Conservation (phyloP, 2,329 filamentous ascomycete genomes). For the Beauveria varroae region DNA sequence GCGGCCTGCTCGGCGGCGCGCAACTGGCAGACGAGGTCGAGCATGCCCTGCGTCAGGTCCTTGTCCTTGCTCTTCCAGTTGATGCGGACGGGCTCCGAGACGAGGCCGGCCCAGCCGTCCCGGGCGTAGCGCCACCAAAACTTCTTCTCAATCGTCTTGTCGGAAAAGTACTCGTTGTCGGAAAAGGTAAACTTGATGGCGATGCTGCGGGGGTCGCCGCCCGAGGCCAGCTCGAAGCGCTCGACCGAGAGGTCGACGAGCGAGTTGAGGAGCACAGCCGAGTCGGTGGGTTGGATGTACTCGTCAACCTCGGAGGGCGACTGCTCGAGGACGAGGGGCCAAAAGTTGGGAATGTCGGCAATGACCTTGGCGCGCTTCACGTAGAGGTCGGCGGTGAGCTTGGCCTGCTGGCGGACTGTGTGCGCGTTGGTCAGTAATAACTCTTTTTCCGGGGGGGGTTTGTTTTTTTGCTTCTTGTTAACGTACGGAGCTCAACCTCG, state of each 20-base stretch:
- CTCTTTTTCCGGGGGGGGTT: too few species aligned
- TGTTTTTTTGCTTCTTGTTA: background rate
- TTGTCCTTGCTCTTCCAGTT: conserved; percentile 72
- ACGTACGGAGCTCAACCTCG: conserved; percentile 73
- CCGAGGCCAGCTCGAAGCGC: conserved; percentile 67
- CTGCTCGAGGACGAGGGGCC: conserved; percentile 88
- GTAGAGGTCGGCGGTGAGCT: conserved; percentile 64
- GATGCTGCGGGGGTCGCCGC: conserved; percentile 74
- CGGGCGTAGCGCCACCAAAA: conserved; percentile 74
- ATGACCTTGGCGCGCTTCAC: conserved; percentile 65
- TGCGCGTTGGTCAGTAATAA: background rate
- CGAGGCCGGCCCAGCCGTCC: conserved; percentile 66
- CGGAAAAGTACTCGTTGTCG: conserved; percentile 75
- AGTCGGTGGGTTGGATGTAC: conserved; percentile 77
- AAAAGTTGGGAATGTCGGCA: conserved; percentile 76
- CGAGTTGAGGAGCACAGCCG: conserved; percentile 59
- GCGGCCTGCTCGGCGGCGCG: conserved; percentile 54
- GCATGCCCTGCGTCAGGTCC: conserved; percentile 76
- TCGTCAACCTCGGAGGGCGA: conserved; percentile 80
- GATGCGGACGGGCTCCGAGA: conserved; percentile 84
- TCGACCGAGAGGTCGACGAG: conserved; percentile 65
- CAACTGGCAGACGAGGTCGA: conserved; percentile 63
- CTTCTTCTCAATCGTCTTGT: conserved; percentile 77
- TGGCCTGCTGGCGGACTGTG: conserved; percentile 65
- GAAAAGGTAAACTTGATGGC: conserved; percentile 70